Base-by-base conservation (phyloP, 805 yeast genomes). In the Yarrowia osloensis region DNA sequence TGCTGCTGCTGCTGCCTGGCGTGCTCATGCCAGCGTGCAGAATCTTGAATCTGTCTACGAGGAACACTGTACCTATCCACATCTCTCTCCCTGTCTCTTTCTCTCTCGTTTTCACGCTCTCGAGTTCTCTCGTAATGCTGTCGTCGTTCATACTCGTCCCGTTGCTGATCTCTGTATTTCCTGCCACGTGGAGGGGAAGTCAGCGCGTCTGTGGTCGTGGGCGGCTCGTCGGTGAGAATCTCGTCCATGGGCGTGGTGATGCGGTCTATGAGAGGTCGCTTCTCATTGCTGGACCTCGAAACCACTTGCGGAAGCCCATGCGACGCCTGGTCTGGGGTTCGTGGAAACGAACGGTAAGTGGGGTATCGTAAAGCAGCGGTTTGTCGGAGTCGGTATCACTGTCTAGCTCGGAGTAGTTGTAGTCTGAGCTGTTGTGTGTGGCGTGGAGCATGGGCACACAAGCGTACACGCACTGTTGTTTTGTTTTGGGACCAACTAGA, bases 191-290 rank as follows among this genome's bases (percentile, higher is more conserved):
- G 49, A 40, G 63, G 63, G 12, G 49, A 57, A 9, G 37, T 39
- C 11, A 40, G 13, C 9, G 49, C 47, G 17, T 57, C 63, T n/a
- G 63, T 57, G 6, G 49, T 40, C 2, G 49, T 40, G 21, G 63
- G 63, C 1, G 49, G 47, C 19, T 57, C 63, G 17, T 57, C 63
- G 8, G 49, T 57, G 15, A 57, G 19, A 21, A 57, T 40, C 49
- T 57, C 63, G 19, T 57, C 63, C 37, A 26, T 57, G 63, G 63
- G 63, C 17, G 63, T 57, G 21, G 63, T 39, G 19, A 57, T 40
- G 6, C 63, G 63, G 49, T 57, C 63, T 19, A 57, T 39, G 31
- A 57, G 63, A 5, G 63, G 63, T 15, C 63, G 13, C 28, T 33
- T 57, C 28, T 57, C 63, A 57, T 40, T 40, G 12, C 15, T 39